Base-by-base conservation (phyloP, 352 stramenopile species). In the Globisporangium yorkense region DNA sequence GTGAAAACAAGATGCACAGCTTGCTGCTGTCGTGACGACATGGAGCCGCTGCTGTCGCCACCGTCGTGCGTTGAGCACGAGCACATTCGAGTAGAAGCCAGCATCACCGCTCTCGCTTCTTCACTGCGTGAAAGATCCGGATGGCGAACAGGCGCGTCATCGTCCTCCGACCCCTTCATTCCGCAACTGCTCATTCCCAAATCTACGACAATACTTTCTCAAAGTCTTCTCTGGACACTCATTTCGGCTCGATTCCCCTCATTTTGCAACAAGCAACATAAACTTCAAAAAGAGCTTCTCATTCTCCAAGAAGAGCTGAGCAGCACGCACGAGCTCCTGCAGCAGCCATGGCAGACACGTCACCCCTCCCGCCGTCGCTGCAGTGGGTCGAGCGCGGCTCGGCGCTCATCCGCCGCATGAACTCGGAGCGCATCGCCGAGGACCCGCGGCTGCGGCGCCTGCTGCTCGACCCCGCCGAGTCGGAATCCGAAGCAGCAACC, bases 341-440 rank as follows among this genome's bases (percentile, higher is more conserved):
- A 9, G 8, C 5, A 9, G 9, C 12, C 35, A 13, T 41, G 35
- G 35, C 10, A 13, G 37, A 16, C 35, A 27, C 59, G 27, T 18
- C 40, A 24, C 13, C 52, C 45, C 85, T 88, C 57, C 77, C 75
- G 16, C 43, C 59, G 54, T 77, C 65, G 41, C 59, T 91, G 33
- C 73, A 76, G 53, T 93, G 85, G 84, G 73, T 90, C 35, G 85
- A 95, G 62, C 84, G 85, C 54, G 85, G 85, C 49, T 91, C 85
- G 4, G 77, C 83, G 54, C 72, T 95, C 49, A 85, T 95, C 54
- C 81, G 85, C 24, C 84, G 85, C 68, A 95, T 95, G 79, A 95
- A 95, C 61, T 92, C 84, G 48, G 85, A 95, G 68, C 81, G 85
- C 40, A 75, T 95, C 44, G 85, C 85, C 8, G 83, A 94, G 65